These are phyloP conservation scores for Cladobotryum mycophilum DNA, from an alignment of 2,329 filamentous ascomycete genomes.

Conservation along the genomic window DNA sequence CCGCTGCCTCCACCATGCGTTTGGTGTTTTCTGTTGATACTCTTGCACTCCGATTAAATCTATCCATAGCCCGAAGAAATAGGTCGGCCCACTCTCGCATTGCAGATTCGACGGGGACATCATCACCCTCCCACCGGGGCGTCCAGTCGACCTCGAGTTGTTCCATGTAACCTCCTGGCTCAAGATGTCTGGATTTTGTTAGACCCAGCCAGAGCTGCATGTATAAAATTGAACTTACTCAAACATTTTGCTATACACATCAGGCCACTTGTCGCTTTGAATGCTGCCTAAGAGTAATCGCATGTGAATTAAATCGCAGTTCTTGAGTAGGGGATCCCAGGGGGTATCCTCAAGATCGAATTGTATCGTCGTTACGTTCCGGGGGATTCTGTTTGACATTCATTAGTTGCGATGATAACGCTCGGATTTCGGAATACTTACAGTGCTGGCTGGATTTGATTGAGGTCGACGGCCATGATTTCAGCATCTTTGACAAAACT, in stretches of 20 bases:
- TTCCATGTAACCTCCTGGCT: constrained; percentile 74
- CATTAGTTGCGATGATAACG: constrained; percentile 13
- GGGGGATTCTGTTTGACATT: constrained; percentile 54
- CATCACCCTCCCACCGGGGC: constrained; percentile 64
- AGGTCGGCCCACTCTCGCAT: constrained; percentile 64
- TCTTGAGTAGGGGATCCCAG: constrained; percentile 47
- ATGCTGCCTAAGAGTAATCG: constrained; percentile 75
- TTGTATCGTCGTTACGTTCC: constrained; percentile 48
- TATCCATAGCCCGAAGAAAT: constrained; percentile 61
- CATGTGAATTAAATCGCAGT: constrained; percentile 79
- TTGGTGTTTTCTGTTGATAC: constrained; percentile 45
- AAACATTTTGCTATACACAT: constrained; percentile 65
- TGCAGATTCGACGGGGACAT: constrained; percentile 49
- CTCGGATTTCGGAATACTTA: constrained; percentile 18
- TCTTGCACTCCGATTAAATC: constrained; percentile 59
- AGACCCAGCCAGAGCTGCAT: not conserved
- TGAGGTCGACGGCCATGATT: constrained; percentile 34
- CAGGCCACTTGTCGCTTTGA: constrained; percentile 57
- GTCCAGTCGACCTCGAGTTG: constrained; percentile 84
- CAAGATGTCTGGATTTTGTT: constrained; percentile 55
- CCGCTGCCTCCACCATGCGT: constrained; percentile 57
- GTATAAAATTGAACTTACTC: constrained; percentile 40
- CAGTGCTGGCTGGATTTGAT: constrained; percentile 34
- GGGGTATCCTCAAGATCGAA: constrained; percentile 67
- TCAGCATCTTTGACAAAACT: constrained; percentile 21